These are phyloP conservation scores for Symbiodinium natans DNA, from an alignment of 73 alveolate species.

Conservation along the genomic window DNA sequence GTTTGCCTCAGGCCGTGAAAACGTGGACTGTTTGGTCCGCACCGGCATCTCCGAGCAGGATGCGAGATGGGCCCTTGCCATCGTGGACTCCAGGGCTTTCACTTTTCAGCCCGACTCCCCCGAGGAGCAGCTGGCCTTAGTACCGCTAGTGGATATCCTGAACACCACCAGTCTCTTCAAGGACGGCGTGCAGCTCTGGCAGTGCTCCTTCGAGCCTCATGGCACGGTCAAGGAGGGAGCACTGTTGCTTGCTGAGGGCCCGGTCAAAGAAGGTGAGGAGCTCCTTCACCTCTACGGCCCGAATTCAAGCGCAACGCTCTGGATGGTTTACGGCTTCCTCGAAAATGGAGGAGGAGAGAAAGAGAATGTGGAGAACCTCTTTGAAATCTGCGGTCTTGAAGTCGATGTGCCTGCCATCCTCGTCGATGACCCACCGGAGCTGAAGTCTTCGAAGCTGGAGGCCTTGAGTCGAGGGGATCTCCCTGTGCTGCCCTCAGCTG, in stretches of 20 bases:
- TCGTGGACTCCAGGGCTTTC: constrained; percentile 75
- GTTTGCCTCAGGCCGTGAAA: not conserved
- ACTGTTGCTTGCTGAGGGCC: constrained; percentile 22
- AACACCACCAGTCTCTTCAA: constrained; percentile 1
- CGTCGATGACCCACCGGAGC: not conserved
- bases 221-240: constrained; percentile 73
- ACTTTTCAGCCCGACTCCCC: constrained; percentile 36
- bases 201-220: constrained; percentile 76
- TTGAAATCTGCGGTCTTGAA: constrained; percentile 39
- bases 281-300: constrained; percentile 46
- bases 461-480: not conserved
- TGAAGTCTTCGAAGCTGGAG: not conserved
- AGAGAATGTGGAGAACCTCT: constrained; percentile 5
- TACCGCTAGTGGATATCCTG: constrained; percentile 71
- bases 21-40: constrained; percentile 1
- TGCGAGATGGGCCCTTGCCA: constrained; percentile 69
- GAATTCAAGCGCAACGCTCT: constrained; percentile 67
- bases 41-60: constrained; percentile 15
- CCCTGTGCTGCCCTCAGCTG: not conserved
- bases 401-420: not conserved
- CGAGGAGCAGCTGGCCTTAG: constrained; percentile 12
- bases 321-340: constrained; percentile 66
- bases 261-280: constrained; percentile 36
- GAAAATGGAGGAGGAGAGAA: not conserved
- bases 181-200: constrained; percentile 61